Base-by-base conservation (phyloP, 78 protist species). In the Andalucia godoyi region DNA sequence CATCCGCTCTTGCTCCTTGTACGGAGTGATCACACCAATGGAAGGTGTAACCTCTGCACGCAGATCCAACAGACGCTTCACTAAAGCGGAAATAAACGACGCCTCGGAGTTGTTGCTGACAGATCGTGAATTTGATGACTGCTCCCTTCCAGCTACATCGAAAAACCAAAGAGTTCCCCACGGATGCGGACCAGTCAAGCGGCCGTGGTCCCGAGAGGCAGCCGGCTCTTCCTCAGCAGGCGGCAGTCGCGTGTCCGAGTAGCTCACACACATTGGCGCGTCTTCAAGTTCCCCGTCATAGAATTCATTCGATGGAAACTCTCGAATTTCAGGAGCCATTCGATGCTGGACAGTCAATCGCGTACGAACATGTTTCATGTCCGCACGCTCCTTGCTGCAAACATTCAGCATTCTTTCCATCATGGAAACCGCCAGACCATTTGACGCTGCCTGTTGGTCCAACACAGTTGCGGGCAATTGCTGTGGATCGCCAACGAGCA, bases 11-110 rank as follows among this genome's bases (percentile, higher is more conserved):
- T 87, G 92, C 29, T 68, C 75, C 50, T 76, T 76, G 69, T 89
- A 89, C 0, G 90, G 90, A 17, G 91, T 83, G 36, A 89, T 81
- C 18, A 85, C 83, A 42, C 90, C 90, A 6, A 89, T 71, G 5
- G 40, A 3, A n/a, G 52, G 53, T 2, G 42, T 5, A 17, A 47
- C 52, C 69, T 32, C 40, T 6, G 58, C 36, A 4, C 9, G 43
- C 38, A 21, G 40, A 7, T 36, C 40, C 8, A 33, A 9, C 13
- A 34, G 5, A 23, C 32, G 33, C 21, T 45, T 45, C 21, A 45
- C 18, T 45, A 45, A 21, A n/a, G 18, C 21, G 32, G 21, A n/a
- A 45, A 45, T 45, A 45, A 45, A 45, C 21, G 21, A 21, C 50
- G 50, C 18, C 50, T 45, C 50, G 18, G 50, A 45, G 32, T 45